Conservation (phyloP, 495 filamentous ascomycete genomes). For the Trichoderma erinaceum region DNA sequence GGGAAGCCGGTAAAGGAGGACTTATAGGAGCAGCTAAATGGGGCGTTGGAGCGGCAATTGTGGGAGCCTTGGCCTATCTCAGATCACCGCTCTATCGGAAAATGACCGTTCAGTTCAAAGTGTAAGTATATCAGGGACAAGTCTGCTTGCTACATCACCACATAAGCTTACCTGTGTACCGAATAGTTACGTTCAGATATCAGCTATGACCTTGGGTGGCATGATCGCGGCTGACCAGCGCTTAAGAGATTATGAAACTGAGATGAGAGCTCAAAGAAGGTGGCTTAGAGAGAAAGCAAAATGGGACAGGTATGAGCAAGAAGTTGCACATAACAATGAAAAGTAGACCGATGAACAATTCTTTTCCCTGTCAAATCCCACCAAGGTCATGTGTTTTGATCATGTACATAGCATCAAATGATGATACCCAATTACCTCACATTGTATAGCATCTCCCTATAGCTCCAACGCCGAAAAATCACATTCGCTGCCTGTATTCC, state of each 20-base stretch:
- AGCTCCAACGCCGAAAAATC: not conserved
- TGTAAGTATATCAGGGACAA: constrained; percentile 37
- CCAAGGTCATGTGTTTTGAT: not conserved
- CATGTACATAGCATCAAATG: constrained; percentile 8
- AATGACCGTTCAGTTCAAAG: constrained; percentile 84
- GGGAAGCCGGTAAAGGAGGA: constrained; percentile 57
- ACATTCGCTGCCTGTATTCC: constrained; percentile 11
- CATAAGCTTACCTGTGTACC: constrained; percentile 6
- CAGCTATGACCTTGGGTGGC: constrained; percentile 76
- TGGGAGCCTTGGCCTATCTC: constrained; percentile 51
- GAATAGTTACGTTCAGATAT: constrained; percentile 75
- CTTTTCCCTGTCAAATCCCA: not conserved
- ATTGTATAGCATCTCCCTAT: not conserved
- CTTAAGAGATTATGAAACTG: constrained; percentile 60
- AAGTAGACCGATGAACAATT: not conserved
- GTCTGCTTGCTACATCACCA: not conserved
- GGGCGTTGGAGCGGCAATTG: constrained; percentile 52
- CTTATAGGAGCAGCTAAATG: constrained; percentile 57
- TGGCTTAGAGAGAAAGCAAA: constrained; percentile 54
- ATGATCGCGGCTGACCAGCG: constrained; percentile 78
- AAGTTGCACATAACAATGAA: constrained; percentile 27
- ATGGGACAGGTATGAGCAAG: constrained; percentile 48
- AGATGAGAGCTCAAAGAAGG: constrained; percentile 57
- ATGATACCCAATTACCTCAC: constrained; percentile 12
- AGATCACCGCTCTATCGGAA: constrained; percentile 72